Conservation (phyloP, 228 moss, liverwort and hornwort genomes). For the Sphagnum magellanicum region DNA sequence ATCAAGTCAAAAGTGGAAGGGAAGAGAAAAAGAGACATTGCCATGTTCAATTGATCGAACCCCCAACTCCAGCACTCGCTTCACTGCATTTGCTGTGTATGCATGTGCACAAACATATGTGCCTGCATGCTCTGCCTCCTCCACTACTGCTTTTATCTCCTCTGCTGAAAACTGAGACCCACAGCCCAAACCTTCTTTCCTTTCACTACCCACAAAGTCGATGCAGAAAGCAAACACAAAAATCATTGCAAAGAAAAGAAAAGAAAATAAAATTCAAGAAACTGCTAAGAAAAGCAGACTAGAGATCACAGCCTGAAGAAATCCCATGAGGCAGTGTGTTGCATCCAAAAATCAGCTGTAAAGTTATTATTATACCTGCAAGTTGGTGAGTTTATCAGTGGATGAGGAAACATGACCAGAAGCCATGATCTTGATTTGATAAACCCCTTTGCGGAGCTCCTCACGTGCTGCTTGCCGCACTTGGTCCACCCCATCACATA, state of each 20-base stretch:
- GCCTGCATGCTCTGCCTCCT: constrained; percentile 50
- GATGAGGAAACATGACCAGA: constrained; percentile 63
- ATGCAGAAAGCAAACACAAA: neutral
- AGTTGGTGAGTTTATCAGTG: constrained; percentile 42
- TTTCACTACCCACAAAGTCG: neutral
- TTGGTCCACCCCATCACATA: constrained; percentile 48
- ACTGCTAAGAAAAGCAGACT: neutral
- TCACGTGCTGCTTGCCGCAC: constrained; percentile 49
- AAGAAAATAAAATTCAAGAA: neutral
- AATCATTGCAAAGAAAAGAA: neutral
- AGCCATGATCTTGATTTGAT: constrained; percentile 67
- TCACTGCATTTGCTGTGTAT: constrained; percentile 49
- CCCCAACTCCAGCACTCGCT: constrained; percentile 52
- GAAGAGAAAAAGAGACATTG: constrained; percentile 15
- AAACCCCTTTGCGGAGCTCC: constrained; percentile 49
- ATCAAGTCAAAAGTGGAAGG: neutral
- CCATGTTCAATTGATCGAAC: constrained; percentile 67
- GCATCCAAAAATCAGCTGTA: too few relatives aligned
- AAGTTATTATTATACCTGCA: constrained; percentile 20
- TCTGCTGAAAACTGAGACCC: constrained; percentile 29
- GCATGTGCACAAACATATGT: constrained; percentile 58
- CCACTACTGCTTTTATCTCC: constrained; percentile 53
- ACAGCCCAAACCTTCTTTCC: neutral
- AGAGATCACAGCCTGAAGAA: neutral
- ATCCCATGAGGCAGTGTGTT: too few relatives aligned